Evolutionary conservation across 2,329 filamentous ascomycete genomes (phyloP), one percentile per base, ranked within the genome.

Genomic region (Talaromyces sp.): DNA sequence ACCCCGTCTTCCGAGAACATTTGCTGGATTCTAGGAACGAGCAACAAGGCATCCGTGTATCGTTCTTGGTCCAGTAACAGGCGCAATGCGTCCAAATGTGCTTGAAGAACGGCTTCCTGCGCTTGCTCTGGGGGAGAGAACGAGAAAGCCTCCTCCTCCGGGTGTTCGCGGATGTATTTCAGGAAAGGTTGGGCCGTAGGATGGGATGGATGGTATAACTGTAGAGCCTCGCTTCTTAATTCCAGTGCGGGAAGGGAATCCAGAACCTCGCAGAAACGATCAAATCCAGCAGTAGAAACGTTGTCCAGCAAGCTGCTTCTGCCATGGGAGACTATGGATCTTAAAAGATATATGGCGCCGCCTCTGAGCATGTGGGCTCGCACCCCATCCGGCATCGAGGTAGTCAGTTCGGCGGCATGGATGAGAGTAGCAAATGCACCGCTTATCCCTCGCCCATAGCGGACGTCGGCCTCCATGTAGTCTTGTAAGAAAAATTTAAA

Each of bases 71-170:
- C 71, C 30, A 75, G 66, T 50, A 75, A 68, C 27, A 79, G 59
- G 31, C 73, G 71, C n/a, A 79, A 70, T 6, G 72, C 76, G 56
- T 77, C 73, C 40, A 77, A 72, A 9, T 73, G 68, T n/a, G 72
- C 68, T 2, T 67, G 68, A 44, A 77, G 67, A 51, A 76, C 68
- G 36, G 65, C 64, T 57, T 72, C 72, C 23, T 69, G 70, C 27
- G 68, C 64, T 50, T 40, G 42, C 10, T 60, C 50, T 1, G 23
- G 31, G 1, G 12, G 50, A 47, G 57, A 28, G 3, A 33, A 44
- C 18, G 36, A 51, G n/a, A 9, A 28, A 16, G 30, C 6, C 8
- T n/a, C 28, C 9, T 44, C 30, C 14, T n/a, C 27, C 18, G 70
- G 66, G 18, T 72, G 47, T 5, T 34, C 59, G 52, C 69, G 67